Base-by-base conservation (phyloP, 2,329 filamentous ascomycete genomes). In the Sclerotinia glacialis region DNA sequence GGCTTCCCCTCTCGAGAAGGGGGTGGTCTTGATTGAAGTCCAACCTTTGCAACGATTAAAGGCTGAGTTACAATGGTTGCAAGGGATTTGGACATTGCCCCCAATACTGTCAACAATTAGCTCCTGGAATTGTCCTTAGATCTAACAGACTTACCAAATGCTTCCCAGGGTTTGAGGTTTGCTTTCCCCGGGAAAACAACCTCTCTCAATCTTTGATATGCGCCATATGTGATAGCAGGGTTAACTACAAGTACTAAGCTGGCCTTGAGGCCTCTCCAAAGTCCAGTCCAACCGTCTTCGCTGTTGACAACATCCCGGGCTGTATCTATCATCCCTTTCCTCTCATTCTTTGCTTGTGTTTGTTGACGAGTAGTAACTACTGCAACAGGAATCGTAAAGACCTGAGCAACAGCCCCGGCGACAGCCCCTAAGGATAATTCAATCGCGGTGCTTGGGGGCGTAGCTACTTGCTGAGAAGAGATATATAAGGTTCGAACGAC, bases 311-410 rank as follows among this genome's bases (percentile, higher is more conserved):
- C 93, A 77, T 99, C 95, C 70, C 85, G 88, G 6, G 91, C 95
- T 1, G 95, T 99, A 66, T 90, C 93, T 58, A 96, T 74, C 69
- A 99, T 83, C 23, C 93, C 91, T 79, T 96, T 97, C 76, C 90
- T 88, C 72, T 98, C 92, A 31, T 80, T 83, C 78, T 92, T 96
- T 66, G 83, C 85, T 76, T 97, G 93, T 26, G 95, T 99, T 79
- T 99, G 95, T 78, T 99, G 95, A 64, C 95, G 86, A 37, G 95
- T 98, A 9, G 95, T 99, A 61, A 99, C 88, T 21, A 99, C 95
- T 2, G 95, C 90, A 18, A 99, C 92, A 0, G 95, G 95, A 66
- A 99, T 98, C 14, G 95, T 99, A 79, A 96, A 98, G 34, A 97
- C 80, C 79, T 99, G 95, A 28, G 95, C 95, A 63, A 98, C 78